A percentile compares a stretch with the other conserved stretches of the same genome.
phyloP scores from a whole-genome alignment of 306 rosid genomes.

The Lagenaria siceraria region DNA sequence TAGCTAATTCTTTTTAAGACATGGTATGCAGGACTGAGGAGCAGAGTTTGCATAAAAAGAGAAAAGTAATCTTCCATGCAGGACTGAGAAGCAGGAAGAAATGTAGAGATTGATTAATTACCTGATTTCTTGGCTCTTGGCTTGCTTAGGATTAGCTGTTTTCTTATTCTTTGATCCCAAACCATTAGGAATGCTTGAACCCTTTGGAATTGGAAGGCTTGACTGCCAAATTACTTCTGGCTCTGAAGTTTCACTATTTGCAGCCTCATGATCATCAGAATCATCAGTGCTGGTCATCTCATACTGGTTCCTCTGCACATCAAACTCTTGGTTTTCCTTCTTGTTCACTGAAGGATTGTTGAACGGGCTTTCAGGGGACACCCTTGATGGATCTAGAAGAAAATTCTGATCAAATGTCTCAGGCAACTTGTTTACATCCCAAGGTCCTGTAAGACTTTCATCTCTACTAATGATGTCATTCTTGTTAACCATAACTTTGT shows the following conservation, averaged over 20 bases:
- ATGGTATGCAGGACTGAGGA: neutral
- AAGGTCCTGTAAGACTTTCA: slow-evolving; percentile 39
- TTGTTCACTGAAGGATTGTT: slow-evolving; percentile 11
- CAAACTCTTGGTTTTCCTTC: slow-evolving; percentile 26
- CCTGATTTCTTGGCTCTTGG: slow-evolving; percentile 47
- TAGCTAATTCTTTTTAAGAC: neutral
- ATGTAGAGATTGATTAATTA: slow-evolving; percentile 14
- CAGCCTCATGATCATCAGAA: slow-evolving; percentile 61
- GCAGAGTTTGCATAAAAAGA: neutral
- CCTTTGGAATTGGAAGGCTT: slow-evolving; percentile 28
- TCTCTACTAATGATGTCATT: slow-evolving; percentile 34
- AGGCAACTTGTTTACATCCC: slow-evolving; percentile 45
- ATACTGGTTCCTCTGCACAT: slow-evolving; percentile 13
- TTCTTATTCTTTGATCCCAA: slow-evolving; percentile 36
- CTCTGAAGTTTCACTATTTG: slow-evolving; percentile 77
- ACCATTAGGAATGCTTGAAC: slow-evolving; percentile 31
- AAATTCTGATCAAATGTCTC: slow-evolving; percentile 25
- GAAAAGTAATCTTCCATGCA: neutral
- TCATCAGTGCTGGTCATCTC: slow-evolving; percentile 40
- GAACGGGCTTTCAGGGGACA: slow-evolving; percentile 18
- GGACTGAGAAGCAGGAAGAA: neutral
- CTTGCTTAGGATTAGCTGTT: slow-evolving; percentile 18
- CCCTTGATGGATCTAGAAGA: slow-evolving; percentile 30
- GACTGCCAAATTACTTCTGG: slow-evolving; percentile 59
- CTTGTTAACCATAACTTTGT: slow-evolving; percentile 40